phyloP scores from a whole-genome alignment of 1,284 basidiomycete genomes.

The Ceratobasidium sp. region DNA sequence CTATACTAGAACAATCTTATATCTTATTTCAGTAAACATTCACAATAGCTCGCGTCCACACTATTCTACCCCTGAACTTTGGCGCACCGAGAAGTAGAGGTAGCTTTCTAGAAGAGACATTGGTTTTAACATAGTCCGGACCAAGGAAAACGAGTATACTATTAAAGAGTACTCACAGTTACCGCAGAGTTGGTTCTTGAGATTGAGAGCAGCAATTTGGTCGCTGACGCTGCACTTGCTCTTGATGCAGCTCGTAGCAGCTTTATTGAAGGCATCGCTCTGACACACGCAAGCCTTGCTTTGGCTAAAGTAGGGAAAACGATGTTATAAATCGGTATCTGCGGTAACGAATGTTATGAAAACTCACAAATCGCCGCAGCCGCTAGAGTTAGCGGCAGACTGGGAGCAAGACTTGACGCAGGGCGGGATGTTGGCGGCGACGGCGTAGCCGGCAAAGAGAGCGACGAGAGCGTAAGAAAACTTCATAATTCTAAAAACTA shows the following conservation, averaged over 20 bases:
- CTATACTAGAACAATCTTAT: background rate
- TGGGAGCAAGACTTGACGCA: background rate
- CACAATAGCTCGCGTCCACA: background rate
- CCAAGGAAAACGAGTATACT: too few relatives aligned
- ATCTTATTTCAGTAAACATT: background rate
- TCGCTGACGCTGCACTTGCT: background rate
- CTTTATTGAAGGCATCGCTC: background rate
- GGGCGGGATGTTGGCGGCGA: background rate
- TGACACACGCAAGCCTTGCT: background rate
- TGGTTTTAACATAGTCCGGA: background rate
- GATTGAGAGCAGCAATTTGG: background rate
- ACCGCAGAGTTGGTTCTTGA: constrained; percentile 1
- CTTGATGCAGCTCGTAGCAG: background rate
- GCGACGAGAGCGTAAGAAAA: background rate
- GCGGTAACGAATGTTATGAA: background rate
- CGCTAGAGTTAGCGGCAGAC: background rate
- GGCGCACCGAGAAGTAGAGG: background rate
- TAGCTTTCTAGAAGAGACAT: background rate
- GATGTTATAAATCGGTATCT: background rate
- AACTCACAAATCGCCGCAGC: background rate
- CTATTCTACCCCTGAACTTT: background rate
- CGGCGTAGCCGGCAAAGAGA: constrained; percentile 3
- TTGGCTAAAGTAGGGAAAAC: background rate
- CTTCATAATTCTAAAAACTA: background rate
- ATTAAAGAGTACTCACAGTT: background rate